Base-by-base conservation (phyloP, 2,329 filamentous ascomycete species). In the Parastagonospora nodorum region DNA sequence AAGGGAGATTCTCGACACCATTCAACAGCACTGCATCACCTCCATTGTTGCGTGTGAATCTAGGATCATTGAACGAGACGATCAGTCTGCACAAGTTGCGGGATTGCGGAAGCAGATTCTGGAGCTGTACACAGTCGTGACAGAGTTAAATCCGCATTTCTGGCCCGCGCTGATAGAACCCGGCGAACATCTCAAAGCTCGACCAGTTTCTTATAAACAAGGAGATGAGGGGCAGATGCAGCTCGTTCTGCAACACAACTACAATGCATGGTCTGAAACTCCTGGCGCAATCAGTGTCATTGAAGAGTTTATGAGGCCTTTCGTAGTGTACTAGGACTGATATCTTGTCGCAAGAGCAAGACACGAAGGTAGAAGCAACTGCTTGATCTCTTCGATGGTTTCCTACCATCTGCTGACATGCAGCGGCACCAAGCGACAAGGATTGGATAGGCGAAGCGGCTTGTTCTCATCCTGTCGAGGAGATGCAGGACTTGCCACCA, bases 1-100 rank as follows among this genome's bases (percentile, higher is more conserved):
- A 5, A 58, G 43, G 32, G 69, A 74, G 44, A 47, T 74, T 16
- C 48, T 72, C 19, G 53, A 73, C 42, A 37, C 42, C 2, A 63
- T 72, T 29, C 57, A 52, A 12, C 33, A 15, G 4, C 42, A 61
- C n/a, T 40, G 66, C 32, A 31, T 58, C 14, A 61, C 56, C 45
- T 51, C 63, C 0, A 48, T 37, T 19, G 8, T 43, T 8, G 3
- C 40, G 2, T 24, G 9, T 10, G 15, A 5, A 8, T 24, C 39
- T 2, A 9, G 10, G n/a, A 31, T 42, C 7, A 9, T 37, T 15
- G 31, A 36, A 12, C 14, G 24, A 6, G 31, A 31, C 2, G 45
- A 48, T 5, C 31, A 42, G 9, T n/a, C 2, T 4, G 9, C 14
- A n/a, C 40, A 70, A 30, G 35, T 51, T 4, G 15, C 27, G 9